Conservation (phyloP, 768 basidiomycete species). For the Butyriboletus loyo region DNA sequence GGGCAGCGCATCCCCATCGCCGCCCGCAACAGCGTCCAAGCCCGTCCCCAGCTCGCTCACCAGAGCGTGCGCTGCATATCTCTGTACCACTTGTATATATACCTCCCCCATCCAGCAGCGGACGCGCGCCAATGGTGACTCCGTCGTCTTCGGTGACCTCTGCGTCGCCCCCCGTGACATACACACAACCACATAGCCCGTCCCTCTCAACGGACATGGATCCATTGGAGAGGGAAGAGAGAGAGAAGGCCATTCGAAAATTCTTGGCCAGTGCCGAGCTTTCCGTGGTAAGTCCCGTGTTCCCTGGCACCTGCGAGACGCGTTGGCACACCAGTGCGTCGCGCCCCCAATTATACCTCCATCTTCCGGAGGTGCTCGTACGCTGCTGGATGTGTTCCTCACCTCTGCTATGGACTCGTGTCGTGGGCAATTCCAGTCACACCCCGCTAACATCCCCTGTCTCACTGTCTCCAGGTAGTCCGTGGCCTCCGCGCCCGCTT, state of each 20-base stretch:
- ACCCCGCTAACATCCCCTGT: slow-evolving; percentile 29
- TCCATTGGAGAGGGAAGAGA: slow-evolving; percentile 51
- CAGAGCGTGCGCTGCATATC: slow-evolving; percentile 14
- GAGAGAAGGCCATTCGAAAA: slow-evolving; percentile 68
- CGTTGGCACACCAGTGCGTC: slow-evolving; percentile 37
- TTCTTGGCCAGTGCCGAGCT: slow-evolving; percentile 77
- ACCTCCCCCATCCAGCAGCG: neutral
- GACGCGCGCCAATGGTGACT: slow-evolving; percentile 61
- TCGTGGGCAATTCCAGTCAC: slow-evolving; percentile 7
- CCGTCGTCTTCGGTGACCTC: slow-evolving; percentile 82
- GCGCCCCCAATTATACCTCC: slow-evolving; percentile 17
- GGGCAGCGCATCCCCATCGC: slow-evolving; percentile 33
- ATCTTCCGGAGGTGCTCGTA: slow-evolving; percentile 2
- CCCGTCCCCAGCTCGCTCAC: slow-evolving; percentile 3
- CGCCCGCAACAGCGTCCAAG: slow-evolving; percentile 32
- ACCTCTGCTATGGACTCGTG: slow-evolving; percentile 3
- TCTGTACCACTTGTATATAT: slow-evolving; percentile 17
- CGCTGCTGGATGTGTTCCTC: neutral
- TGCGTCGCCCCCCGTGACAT: slow-evolving; percentile 71
- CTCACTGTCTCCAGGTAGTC: slow-evolving; percentile 56
- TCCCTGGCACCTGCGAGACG: slow-evolving; percentile 39
- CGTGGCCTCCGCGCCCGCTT: slow-evolving; percentile 78
- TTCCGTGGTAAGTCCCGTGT: slow-evolving; percentile 62
- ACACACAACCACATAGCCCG: slow-evolving; percentile 45
- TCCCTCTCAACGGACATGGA: slow-evolving; percentile 41